Evolutionary conservation across 78 protist genomes (phyloP).

Genomic region (Diacronema lutheri): DNA sequence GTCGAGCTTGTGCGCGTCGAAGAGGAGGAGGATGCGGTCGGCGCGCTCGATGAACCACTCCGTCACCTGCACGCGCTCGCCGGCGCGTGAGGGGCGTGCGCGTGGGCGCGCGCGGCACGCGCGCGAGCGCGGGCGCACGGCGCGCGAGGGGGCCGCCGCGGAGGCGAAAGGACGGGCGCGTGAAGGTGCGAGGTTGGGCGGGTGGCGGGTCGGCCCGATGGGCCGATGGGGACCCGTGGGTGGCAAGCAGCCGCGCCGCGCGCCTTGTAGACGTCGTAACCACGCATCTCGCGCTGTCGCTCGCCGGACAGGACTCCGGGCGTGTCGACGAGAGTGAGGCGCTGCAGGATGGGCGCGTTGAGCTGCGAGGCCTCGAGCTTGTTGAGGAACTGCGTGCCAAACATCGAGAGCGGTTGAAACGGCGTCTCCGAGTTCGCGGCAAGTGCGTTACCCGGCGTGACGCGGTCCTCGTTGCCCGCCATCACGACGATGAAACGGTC

Average conservation of each 20-base stretch:
- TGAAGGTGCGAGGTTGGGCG: too few relatives aligned
- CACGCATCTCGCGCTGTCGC: constrained; percentile 64
- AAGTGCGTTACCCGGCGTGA: constrained; percentile 74
- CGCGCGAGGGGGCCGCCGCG: too few relatives aligned
- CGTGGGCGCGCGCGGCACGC: not conserved
- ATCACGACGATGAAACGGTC: constrained; percentile 81
- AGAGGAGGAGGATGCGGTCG: constrained; percentile 76
- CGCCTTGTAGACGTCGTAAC: constrained; percentile 53
- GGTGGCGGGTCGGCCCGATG: too few relatives aligned
- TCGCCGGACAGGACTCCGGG: constrained; percentile 84
- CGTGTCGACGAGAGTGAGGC: constrained; percentile 74
- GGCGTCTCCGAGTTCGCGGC: constrained; percentile 63
- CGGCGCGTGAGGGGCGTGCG: not conserved
- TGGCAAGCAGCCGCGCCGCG: too few relatives aligned
- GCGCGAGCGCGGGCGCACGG: too few relatives aligned
- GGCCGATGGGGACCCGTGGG: too few relatives aligned
- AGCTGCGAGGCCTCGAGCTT: constrained; percentile 40
- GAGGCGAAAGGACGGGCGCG: too few relatives aligned
- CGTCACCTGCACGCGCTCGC: not conserved
- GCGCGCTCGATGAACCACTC: constrained; percentile 79
- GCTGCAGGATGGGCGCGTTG: constrained; percentile 56
- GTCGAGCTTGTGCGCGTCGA: constrained; percentile 86
- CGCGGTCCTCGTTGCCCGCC: constrained; percentile 63
- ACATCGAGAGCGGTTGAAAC: constrained; percentile 59
- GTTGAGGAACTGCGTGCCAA: constrained; percentile 62